Evolutionary conservation across 768 basidiomycete genomes (phyloP).

Genomic region (Macrolepiota albuminosa): DNA sequence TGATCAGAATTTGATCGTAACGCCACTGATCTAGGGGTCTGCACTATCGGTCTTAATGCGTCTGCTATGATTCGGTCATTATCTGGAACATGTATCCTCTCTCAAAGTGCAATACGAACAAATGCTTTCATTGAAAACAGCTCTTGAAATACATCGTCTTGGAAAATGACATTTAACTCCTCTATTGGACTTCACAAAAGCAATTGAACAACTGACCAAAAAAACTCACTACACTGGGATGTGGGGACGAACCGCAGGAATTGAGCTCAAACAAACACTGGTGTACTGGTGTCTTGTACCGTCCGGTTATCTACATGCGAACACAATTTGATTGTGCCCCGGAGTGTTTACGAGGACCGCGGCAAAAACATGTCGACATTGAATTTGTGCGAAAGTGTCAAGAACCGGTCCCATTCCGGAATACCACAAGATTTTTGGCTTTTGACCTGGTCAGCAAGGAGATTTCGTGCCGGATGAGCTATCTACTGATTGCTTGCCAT

Average conservation of each 20-base stretch:
- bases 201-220: constrained; percentile 26
- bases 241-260: constrained; percentile 26
- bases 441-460: neutral
- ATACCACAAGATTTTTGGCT: constrained; percentile 19
- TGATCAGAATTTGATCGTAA: constrained; percentile 13
- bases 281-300: neutral
- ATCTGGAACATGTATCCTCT: constrained; percentile 36
- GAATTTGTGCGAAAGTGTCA: constrained; percentile 24
- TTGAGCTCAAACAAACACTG: constrained; percentile 9
- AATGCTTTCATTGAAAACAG: constrained; percentile 48
- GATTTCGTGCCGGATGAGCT: neutral
- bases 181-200: constrained; percentile 41
- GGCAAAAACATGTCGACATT: constrained; percentile 19
- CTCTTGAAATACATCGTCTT: constrained; percentile 44
- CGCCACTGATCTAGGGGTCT: neutral
- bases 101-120: constrained; percentile 48
- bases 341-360: constrained; percentile 36
- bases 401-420: constrained; percentile 36
- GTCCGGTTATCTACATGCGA: constrained; percentile 1
- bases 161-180: constrained; percentile 30
- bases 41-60: constrained; percentile 26
- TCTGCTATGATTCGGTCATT: constrained; percentile 35
- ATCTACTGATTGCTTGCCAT: neutral
- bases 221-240: constrained; percentile 17
- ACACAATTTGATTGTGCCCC: constrained; percentile 16